These are phyloP conservation scores for Neurospora cerealis DNA, from an alignment of 495 filamentous ascomycete species.

Conservation along the genomic window DNA sequence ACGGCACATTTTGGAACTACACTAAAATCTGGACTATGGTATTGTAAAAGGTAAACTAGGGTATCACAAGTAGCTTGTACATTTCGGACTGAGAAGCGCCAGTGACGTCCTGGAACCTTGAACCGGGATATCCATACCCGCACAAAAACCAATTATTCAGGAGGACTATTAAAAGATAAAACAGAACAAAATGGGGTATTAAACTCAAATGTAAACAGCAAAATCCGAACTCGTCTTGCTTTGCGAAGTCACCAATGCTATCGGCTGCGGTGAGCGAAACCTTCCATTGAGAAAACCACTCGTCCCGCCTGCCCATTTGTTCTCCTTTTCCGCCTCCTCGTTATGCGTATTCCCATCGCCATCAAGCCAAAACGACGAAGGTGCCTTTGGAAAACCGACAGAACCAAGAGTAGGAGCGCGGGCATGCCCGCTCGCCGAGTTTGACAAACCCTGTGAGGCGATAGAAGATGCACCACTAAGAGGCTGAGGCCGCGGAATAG, in stretches of 20 bases:
- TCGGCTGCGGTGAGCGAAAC: not conserved
- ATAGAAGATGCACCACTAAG: not conserved
- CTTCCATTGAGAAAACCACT: not conserved
- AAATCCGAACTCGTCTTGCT: slow-evolving; percentile 13
- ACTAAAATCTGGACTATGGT: not conserved
- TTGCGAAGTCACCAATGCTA: slow-evolving; percentile 1
- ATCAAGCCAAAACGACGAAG: not conserved
- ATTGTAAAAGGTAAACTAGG: not conserved
- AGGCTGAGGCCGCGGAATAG: not conserved
- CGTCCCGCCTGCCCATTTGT: not conserved
- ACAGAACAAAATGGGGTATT: not conserved
- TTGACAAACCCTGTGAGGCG: not conserved
- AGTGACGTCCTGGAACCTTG: not conserved
- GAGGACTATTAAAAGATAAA: not conserved
- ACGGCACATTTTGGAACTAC: not conserved
- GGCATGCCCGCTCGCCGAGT: not conserved
- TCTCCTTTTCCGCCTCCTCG: not conserved
- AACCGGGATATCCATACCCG: not conserved
- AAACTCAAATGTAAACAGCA: slow-evolving; percentile 15
- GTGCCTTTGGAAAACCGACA: not conserved
- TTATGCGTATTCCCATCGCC: not conserved
- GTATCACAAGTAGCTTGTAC: not conserved
- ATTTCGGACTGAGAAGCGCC: not conserved
- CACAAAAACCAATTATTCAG: not conserved
- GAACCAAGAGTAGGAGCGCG: not conserved